Percentiles rank a stretch among this genome's conserved stretches.
phyloP scores from a whole-genome alignment of 2,329 filamentous ascomycete genomes.

The Ceratocystis alfenasii region DNA sequence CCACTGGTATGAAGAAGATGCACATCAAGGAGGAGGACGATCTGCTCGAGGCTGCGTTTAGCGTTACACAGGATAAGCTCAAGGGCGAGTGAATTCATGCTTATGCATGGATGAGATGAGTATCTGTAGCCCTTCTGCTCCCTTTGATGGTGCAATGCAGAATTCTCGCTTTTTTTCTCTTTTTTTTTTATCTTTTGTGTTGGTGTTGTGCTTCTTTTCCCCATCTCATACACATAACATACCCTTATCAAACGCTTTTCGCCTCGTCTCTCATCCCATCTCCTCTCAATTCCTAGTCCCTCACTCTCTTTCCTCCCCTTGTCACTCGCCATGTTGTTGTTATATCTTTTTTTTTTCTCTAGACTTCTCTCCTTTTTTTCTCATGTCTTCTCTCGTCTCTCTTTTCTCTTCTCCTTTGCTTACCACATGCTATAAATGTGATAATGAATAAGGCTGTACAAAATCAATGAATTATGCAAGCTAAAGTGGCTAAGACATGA shows the following conservation, averaged over 20 bases:
- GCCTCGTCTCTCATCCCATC: background rate
- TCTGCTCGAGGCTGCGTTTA: constrained; percentile 55
- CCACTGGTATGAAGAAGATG: constrained; percentile 76
- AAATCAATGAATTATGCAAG: constrained; percentile 4
- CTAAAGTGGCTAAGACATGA: background rate
- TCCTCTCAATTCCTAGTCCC: background rate
- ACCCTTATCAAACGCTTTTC: background rate
- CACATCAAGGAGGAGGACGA: constrained; percentile 92
- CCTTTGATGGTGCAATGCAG: background rate
- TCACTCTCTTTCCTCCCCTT: background rate
- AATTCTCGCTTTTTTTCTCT: background rate
- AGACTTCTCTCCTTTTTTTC: constrained; percentile 1
- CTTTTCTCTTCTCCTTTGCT: constrained; percentile 13
- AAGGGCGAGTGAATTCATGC: constrained; percentile 46
- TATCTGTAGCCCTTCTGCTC: background rate
- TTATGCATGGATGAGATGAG: background rate
- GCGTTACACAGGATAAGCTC: constrained; percentile 54
- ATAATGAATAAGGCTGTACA: constrained; percentile 8
- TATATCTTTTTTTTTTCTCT: constrained; percentile 3
- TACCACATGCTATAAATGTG: background rate
- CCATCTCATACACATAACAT: background rate
- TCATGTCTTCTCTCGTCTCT: constrained; percentile 8
- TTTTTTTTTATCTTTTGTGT: constrained; percentile 2
- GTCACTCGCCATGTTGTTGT: background rate
- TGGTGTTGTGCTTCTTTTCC: background rate